These are phyloP conservation scores for Pseudogymnoascus sp. DNA, from an alignment of 2,329 filamentous ascomycete genomes.

Conservation along the genomic window DNA sequence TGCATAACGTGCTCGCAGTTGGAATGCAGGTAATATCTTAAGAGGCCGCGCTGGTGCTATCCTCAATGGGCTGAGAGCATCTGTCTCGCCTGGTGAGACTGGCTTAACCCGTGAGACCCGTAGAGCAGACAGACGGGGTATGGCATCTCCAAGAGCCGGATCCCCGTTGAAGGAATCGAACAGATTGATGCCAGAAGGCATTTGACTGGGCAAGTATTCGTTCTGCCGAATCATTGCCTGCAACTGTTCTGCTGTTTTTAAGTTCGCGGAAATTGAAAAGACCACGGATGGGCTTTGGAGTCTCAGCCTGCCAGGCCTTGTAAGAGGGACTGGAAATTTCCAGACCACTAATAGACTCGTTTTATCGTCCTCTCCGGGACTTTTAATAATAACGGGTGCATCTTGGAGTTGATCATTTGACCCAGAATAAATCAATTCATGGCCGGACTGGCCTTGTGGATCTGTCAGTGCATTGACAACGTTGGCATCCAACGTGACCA, in stretches of 20 bases:
- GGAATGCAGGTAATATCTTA: conserved; percentile 58
- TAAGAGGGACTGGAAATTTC: conserved; percentile 51
- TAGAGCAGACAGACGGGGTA: conserved; percentile 62
- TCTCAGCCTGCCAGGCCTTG: conserved; percentile 48
- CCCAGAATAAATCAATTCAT: conserved; percentile 53
- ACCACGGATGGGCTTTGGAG: conserved; percentile 58
- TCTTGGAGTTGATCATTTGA: conserved; percentile 41
- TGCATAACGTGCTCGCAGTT: conserved; percentile 65
- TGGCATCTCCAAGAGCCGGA: conserved; percentile 46
- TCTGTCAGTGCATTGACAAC: conserved; percentile 45
- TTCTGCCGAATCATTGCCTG: conserved; percentile 36
- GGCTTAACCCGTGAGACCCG: conserved; percentile 68
- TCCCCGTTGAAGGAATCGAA: conserved; percentile 64
- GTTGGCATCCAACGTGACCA: conserved; percentile 58
- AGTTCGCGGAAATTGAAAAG: conserved; percentile 52
- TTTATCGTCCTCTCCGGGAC: conserved; percentile 31
- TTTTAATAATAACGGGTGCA: conserved; percentile 39
- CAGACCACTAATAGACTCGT: conserved; percentile 47
- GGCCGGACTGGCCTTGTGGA: conserved; percentile 34
- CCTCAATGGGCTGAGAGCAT: conserved; percentile 54
- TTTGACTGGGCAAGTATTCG: conserved; percentile 61
- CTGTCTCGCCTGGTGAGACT: conserved; percentile 49
- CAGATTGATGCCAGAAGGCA: conserved; percentile 66
- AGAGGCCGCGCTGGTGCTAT: conserved; percentile 55
- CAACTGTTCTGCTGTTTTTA: conserved; percentile 43